Evolutionary conservation across 23 red algal species (phyloP), one percentile per base, ranked within the genome.

Genomic region (Gracilaria domingensis): DNA sequence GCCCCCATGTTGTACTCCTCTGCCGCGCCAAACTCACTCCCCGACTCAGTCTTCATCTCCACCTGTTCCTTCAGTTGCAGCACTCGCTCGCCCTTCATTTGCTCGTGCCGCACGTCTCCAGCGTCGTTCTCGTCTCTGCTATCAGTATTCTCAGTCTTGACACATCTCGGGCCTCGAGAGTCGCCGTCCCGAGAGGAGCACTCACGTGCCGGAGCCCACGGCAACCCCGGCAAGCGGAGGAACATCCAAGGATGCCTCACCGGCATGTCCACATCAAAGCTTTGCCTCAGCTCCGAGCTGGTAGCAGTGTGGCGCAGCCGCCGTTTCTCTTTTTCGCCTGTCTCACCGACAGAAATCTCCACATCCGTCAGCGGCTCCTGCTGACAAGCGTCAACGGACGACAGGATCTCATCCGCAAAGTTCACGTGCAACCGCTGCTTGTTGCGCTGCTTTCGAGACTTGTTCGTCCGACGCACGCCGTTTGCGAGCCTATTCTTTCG

Each of bases 141-240:
- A 12, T 70, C 65, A 33, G 13, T 26, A n/a, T n/a, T n/a, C 11
- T 45, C 1, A 34, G 30, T 38, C 35, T 70, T 70, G 25, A 35
- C 65, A 34, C 30, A 70, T 2, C 65, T 70, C 13, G 65, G 35
- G 14, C 65, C 35, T 1, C 65, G 65, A 33, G 65, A 70, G 35
- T 33, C 65, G 35, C 65, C 65, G 35, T 70, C 65, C 28, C 35
- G 35, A 7, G 65, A 70, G 25, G 65, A 70, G 4, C 13, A 70
- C 65, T 79, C 75, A 5, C 75, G 75, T 8, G 75, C 23, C 2
- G 75, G 51, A 45, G 75, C 51, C 75, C 75, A 79, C 23, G 75
- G 75, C 25, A 37, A 79, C 3, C 45, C 42, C 75, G 75, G 75
- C 2, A 79, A 32, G 16, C 75, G 75, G 23, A 79, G 75, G 28